Evolutionary conservation across 768 basidiomycete species (phyloP), one percentile per base, ranked within the genome.

Genomic region (Lactarius tabidus): DNA sequence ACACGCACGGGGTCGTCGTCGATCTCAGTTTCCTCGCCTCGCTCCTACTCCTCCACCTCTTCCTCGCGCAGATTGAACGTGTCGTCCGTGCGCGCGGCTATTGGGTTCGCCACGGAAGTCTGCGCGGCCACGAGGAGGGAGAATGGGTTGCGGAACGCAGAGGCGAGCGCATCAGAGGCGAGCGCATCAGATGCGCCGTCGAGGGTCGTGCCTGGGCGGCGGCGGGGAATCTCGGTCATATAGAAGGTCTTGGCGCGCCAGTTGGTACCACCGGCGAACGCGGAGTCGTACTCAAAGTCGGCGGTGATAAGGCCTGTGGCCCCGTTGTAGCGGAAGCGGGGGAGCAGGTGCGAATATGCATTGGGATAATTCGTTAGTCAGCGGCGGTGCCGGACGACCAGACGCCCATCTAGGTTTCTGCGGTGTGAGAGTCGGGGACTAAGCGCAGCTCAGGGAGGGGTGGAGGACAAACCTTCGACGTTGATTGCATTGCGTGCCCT

Each of bases 401-500:
- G 80, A 48, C 75, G 77, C 61, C 86, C 88, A 57, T 80, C 90
- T 91, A 54, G 17, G 45, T 54, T n/a, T 57, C 39, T 20, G 59
- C n/a, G 60, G 62, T 26, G 45, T 62, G 57, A 55, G 35, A 18
- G 55, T 55, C 67, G 55, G 7, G 6, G 15, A 31, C 14, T 38
- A 6, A 23, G 45, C 57, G 31, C 18, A 43, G 60, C 29, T 23
- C n/a, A 33, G 31, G 41, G 36, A 45, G n/a, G 33, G 43, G 57
- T 54, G 23, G n/a, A n/a, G n/a, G 18, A 67, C 76, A 28, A 74
- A 88, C 91, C 83, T 80, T 93, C 85, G 39, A 93, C 75, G 70
- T 94, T 92, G 41, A n/a, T n/a, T n/a, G n/a, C n/a, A 94, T 77
- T 9, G 91, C 92, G 75, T 93, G 91, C 0, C 92, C 92, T 18